Evolutionary conservation across 441 rosid species (phyloP), one percentile per base, ranked within the genome.

Genomic region (Brassica hybrid): DNA sequence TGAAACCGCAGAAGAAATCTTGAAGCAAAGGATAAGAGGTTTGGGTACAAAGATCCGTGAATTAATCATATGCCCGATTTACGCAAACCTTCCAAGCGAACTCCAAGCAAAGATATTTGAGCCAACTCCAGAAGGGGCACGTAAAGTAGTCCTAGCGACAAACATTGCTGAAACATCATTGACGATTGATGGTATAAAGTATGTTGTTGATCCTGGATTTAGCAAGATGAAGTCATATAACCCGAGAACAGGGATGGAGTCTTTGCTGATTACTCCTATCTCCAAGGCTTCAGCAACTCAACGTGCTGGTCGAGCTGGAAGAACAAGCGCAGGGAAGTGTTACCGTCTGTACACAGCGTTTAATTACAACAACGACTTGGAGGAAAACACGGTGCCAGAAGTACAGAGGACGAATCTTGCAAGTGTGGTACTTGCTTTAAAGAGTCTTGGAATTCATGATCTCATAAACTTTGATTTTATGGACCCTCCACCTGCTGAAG

Each of bases 221-320:
- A 88, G 93, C 83, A 94, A 96, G 88, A 94, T 92, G 97, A 96
- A 88, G 21, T 92, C 98, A 2, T 94, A 92, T 84, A 96, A 96
- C 78, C 98, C 98, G 6, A 92, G 98, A 81, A 92, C 99, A 13
- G 99, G 99, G 69, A 94, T 94, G 99, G 99, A 96, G 79, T 90
- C 98, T 61, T 85, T 96, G 86, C 90, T 92, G 50, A 85, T 96
- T 16, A 85, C 94, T 79, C 98, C 99, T 5, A 90, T 92, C 70
- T 96, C 99, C 25, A 96, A 96, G 84, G 99, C 98, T 78, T 94
- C 99, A 69, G 98, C 99, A n/a, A 88, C 82, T 80, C 99, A 96
- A 81, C 93, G 98, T 45, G 95, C 98, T 63, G 98, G 99, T 64
- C 91, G 98, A 0, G 92, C 98, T 66, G 99, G 99, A 76, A 86